Evolutionary conservation across 306 rosid genomes (phyloP).

Genomic region (Vigna unguiculata): DNA sequence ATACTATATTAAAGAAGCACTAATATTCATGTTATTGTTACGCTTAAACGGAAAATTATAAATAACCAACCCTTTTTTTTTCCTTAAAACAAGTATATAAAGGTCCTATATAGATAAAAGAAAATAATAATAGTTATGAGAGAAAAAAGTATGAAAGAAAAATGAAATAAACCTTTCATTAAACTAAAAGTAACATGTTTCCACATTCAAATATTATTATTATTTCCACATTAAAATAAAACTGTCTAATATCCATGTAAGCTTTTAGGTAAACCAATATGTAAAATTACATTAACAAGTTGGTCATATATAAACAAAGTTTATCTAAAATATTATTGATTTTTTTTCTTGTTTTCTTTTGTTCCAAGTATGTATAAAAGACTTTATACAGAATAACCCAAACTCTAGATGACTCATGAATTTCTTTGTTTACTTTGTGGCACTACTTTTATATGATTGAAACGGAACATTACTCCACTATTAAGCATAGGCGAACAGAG

Average conservation of each 20-base stretch:
- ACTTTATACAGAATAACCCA: background rate
- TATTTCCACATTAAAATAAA: too few species aligned
- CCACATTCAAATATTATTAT: too few species aligned
- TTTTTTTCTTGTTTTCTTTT: too few species aligned
- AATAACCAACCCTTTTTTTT: background rate
- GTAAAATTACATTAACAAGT: background rate
- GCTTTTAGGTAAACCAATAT: too few species aligned
- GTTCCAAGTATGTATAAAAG: too few species aligned
- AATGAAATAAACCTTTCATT: background rate
- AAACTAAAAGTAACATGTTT: too few species aligned
- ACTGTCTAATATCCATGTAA: too few species aligned
- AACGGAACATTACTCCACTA: slow-evolving; percentile 1
- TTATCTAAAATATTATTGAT: too few species aligned
- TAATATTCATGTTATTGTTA: background rate
- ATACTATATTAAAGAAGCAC: too few species aligned
- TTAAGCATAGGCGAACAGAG: background rate
- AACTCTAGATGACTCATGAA: background rate
- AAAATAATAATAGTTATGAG: too few species aligned
- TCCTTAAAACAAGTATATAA: background rate
- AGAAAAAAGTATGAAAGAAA: background rate
- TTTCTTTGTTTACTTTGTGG: background rate
- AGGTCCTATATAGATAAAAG: background rate
- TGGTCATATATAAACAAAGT: too few species aligned
- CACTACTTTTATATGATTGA: background rate
- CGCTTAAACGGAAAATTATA: background rate